Conservation (phyloP, 1,284 basidiomycete genomes). For the Prillingera fragicola region DNA sequence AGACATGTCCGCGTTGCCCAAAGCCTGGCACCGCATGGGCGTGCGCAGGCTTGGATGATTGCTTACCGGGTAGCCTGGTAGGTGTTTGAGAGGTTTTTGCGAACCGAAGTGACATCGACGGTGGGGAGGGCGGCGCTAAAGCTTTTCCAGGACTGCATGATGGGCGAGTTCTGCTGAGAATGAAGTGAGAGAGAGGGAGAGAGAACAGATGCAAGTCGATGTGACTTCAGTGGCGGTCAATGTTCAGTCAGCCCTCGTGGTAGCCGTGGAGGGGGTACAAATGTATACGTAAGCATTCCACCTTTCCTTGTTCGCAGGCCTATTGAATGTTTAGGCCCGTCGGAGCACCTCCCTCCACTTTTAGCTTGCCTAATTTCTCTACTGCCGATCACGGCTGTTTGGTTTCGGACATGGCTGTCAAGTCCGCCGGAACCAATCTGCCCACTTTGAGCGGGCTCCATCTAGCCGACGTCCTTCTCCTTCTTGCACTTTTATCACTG, state of each 20-base stretch:
- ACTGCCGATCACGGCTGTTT: too few species aligned
- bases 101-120: slow-evolving; percentile 51
- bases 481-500: neutral
- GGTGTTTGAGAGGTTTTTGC: slow-evolving; percentile 77
- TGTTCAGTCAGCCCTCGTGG: neutral
- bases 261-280: neutral
- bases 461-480: neutral
- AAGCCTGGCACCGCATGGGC: too few species aligned
- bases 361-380: too few species aligned
- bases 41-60: neutral
- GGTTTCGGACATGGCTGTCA: too few species aligned
- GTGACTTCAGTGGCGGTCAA: neutral
- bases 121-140: slow-evolving; percentile 39
- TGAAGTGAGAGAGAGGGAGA: neutral
- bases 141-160: slow-evolving; percentile 46
- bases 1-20: too few species aligned
- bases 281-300: neutral
- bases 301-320: neutral
- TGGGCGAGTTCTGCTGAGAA: slow-evolving; percentile 7
- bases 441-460: neutral
- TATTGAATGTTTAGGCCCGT: neutral
- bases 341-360: too few species aligned
- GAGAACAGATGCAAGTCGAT: neutral
- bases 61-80: slow-evolving; percentile 71
- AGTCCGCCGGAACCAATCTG: neutral